A percentile compares a stretch with the other conserved stretches of the same genome.
These are phyloP conservation scores for Pichia sp. DNA, from an alignment of 1,139 yeast species.

Conservation along the genomic window DNA sequence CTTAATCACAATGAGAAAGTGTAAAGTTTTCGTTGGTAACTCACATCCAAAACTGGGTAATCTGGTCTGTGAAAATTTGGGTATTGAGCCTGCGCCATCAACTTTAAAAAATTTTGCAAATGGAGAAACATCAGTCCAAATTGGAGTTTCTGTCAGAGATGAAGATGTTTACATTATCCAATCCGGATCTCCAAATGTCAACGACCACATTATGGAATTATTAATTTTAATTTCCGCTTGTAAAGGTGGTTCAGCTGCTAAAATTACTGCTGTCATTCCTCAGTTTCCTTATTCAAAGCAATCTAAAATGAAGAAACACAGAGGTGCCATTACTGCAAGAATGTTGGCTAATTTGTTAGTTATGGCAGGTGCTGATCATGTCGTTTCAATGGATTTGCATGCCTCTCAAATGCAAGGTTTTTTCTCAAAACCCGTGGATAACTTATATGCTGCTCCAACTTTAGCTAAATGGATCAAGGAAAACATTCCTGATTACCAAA, in stretches of 20 bases:
- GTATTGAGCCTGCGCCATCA: slow-evolving; percentile 94
- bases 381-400: slow-evolving; percentile 95
- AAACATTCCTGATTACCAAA: slow-evolving; percentile 72
- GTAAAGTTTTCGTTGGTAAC: slow-evolving; percentile 92
- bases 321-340: slow-evolving; percentile 99
- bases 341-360: slow-evolving; percentile 92
- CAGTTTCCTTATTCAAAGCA: slow-evolving; percentile 97
- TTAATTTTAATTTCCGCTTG: slow-evolving; percentile 90
- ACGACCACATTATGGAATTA: slow-evolving; percentile 95
- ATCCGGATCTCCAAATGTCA: slow-evolving; percentile 81
- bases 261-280: slow-evolving; percentile 95
- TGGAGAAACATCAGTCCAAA: slow-evolving; percentile 95
- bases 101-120: slow-evolving; percentile 85
- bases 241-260: slow-evolving; percentile 94
- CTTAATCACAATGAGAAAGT: slow-evolving; percentile 66
- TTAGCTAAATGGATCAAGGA: slow-evolving; percentile 94
- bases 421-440: slow-evolving; percentile 94
- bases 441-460: slow-evolving; percentile 92
- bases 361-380: slow-evolving; percentile 99
- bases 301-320: slow-evolving; percentile 94
- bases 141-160: slow-evolving; percentile 90
- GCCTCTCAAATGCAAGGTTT: slow-evolving; percentile 99
- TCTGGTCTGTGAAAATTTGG: slow-evolving; percentile 81
- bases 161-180: slow-evolving; percentile 96
- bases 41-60: slow-evolving; percentile 93